These are phyloP conservation scores for Inonotus hispidus DNA, from an alignment of 1,284 basidiomycete genomes.

Conservation along the genomic window DNA sequence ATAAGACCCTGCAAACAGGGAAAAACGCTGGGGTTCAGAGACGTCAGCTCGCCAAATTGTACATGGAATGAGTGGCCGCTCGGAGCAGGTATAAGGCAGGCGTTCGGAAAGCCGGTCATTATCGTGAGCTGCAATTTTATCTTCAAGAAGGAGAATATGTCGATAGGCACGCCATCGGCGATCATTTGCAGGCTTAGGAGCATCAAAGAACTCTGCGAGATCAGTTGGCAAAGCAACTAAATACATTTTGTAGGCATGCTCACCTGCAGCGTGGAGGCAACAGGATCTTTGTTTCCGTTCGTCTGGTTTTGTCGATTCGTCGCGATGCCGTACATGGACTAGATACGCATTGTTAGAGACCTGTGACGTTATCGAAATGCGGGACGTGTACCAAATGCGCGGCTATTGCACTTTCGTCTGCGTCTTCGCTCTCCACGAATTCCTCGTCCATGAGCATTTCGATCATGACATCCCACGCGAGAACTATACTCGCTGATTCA, in stretches of 20 bases:
- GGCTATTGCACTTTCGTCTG: constrained; percentile 36
- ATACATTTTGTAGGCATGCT: constrained; percentile 19
- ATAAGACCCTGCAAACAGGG: constrained; percentile 56
- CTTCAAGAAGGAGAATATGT: constrained; percentile 46
- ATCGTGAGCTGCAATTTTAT: constrained; percentile 57
- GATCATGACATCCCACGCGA: constrained; percentile 56
- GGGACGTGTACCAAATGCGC: constrained; percentile 36
- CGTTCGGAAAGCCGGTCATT: constrained; percentile 48
- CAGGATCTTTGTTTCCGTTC: constrained; percentile 34
- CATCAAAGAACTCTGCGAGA: constrained; percentile 47
- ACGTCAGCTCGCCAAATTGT: constrained; percentile 41
- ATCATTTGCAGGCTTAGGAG: constrained; percentile 59
- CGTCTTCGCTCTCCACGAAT: constrained; percentile 34
- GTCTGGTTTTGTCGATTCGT: constrained; percentile 22
- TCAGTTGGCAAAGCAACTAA: background rate
- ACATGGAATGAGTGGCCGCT: constrained; percentile 48
- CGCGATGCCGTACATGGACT: constrained; percentile 47
- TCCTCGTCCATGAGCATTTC: constrained; percentile 55
- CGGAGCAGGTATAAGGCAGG: constrained; percentile 39
- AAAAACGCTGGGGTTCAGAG: constrained; percentile 39
- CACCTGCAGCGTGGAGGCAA: constrained; percentile 44
- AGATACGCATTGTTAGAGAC: background rate
- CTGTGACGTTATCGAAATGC: background rate
- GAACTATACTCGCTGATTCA: constrained; percentile 35
- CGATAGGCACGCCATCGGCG: constrained; percentile 51